Conservation (phyloP, 257 asterid genomes). For the Prunella vulgaris region DNA sequence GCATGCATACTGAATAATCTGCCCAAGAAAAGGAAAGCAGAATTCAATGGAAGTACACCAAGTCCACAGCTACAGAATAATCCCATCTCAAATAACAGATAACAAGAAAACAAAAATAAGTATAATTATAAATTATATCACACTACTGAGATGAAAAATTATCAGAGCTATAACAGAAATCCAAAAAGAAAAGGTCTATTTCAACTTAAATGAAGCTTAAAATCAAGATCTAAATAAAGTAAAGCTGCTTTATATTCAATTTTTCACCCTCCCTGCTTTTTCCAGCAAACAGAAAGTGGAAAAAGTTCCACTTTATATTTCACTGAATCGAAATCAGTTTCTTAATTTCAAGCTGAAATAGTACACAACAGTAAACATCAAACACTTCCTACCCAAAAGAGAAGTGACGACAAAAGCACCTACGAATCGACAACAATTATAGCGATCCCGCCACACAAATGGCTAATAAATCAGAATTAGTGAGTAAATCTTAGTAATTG, state of each 20-base stretch:
- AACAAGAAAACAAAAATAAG: constrained; percentile 1
- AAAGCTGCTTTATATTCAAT: constrained; percentile 11
- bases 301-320: constrained; percentile 21
- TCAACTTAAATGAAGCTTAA: constrained; percentile 20
- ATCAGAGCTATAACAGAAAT: not conserved
- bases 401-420: not conserved
- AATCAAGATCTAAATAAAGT: not conserved
- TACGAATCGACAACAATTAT: constrained; percentile 13
- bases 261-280: constrained; percentile 2
- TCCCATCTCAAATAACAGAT: not conserved
- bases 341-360: constrained; percentile 1
- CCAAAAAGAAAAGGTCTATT: not conserved
- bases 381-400: constrained; percentile 13
- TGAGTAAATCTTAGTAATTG: not conserved
- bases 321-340: constrained; percentile 18
- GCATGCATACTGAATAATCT: constrained; percentile 42
- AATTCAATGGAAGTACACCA: not conserved
- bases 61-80: not conserved
- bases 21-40: constrained; percentile 17
- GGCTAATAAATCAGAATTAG: constrained; percentile 15
- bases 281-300: constrained; percentile 15
- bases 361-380: constrained; percentile 1
- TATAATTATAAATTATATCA: not conserved
- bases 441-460: constrained; percentile 13
- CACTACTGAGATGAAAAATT: not conserved